Evolutionary conservation across 148 eudicot species (phyloP).

Genomic region (Fallopia convolvulus): DNA sequence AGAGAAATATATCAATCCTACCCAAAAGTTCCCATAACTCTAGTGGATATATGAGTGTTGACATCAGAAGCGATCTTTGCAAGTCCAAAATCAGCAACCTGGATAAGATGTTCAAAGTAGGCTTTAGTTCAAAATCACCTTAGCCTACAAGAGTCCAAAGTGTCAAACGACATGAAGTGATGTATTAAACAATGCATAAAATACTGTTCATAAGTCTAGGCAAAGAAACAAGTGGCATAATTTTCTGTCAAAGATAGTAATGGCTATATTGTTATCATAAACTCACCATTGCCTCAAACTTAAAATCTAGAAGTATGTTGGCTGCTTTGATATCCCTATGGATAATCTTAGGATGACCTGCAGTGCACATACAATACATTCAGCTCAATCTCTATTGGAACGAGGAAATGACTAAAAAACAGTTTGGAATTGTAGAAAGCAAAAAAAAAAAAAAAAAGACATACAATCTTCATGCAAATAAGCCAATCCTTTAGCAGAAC

Average conservation of each 20-base stretch:
- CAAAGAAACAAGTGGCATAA: neutral
- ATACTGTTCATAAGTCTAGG: neutral
- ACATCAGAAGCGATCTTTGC: conserved; percentile 78
- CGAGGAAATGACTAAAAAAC: neutral
- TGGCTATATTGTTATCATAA: neutral
- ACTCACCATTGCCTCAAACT: conserved; percentile 89
- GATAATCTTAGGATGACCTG: conserved; percentile 97
- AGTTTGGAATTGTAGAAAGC: neutral
- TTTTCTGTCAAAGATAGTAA: neutral
- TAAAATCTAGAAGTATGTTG: conserved; percentile 76
- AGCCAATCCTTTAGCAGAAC: conserved; percentile 18
- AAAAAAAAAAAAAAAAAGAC: neutral
- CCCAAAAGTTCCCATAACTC: conserved; percentile 99
- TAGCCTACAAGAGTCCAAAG: neutral
- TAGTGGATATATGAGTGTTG: conserved; percentile 87
- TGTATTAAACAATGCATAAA: neutral
- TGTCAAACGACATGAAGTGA: neutral
- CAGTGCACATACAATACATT: conserved; percentile 13
- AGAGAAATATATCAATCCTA: conserved; percentile 24
- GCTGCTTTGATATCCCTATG: conserved; percentile 96
- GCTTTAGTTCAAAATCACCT: neutral
- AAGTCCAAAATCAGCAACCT: conserved; percentile 99
- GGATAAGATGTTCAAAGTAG: conserved; percentile 13
- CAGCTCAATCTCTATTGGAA: conserved; percentile 8
- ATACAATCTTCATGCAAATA: conserved; percentile 18